Conservation (phyloP, 768 basidiomycete genomes). For the Tylopilus balloui region DNA sequence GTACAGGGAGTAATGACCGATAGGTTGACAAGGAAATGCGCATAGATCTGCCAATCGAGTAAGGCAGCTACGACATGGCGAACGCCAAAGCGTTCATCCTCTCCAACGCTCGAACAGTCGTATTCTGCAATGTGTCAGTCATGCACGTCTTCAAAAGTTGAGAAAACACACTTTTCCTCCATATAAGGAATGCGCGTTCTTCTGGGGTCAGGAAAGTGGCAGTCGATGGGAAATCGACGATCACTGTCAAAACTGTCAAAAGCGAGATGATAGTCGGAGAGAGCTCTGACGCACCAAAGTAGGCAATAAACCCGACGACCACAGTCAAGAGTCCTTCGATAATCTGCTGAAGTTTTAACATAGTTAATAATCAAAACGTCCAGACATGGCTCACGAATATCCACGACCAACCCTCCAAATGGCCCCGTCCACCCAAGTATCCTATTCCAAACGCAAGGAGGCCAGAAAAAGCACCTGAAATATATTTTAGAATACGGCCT, state of each 20-base stretch:
- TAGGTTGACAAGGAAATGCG: conserved; percentile 30
- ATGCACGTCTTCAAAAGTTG: conserved; percentile 36
- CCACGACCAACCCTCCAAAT: conserved; percentile 60
- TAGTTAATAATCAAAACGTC: neutral
- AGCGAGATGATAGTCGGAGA: neutral
- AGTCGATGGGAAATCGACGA: conserved; percentile 47
- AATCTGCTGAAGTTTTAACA: conserved; percentile 5
- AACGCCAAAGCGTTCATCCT: conserved; percentile 53
- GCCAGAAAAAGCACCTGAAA: conserved; percentile 51
- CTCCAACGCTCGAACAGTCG: conserved; percentile 18
- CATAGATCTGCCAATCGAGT: conserved; percentile 57
- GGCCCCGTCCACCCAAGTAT: conserved; percentile 45
- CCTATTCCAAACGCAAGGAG: conserved; percentile 52
- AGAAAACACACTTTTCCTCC: conserved; percentile 15
- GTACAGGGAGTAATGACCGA: conserved; percentile 55
- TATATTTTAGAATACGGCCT: neutral
- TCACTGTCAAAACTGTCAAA: conserved; percentile 32
- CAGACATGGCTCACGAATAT: conserved; percentile 46
- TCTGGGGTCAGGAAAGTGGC: conserved; percentile 16
- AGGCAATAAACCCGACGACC: conserved; percentile 48
- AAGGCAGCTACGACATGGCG: conserved; percentile 52
- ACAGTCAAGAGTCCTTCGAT: conserved; percentile 52
- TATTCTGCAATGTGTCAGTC: conserved; percentile 47
- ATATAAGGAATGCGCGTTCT: conserved; percentile 16
- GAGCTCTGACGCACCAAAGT: conserved; percentile 37